Evolutionary conservation across 2,329 filamentous ascomycete species (phyloP).

Genomic region (Aspergillus fischeri): DNA sequence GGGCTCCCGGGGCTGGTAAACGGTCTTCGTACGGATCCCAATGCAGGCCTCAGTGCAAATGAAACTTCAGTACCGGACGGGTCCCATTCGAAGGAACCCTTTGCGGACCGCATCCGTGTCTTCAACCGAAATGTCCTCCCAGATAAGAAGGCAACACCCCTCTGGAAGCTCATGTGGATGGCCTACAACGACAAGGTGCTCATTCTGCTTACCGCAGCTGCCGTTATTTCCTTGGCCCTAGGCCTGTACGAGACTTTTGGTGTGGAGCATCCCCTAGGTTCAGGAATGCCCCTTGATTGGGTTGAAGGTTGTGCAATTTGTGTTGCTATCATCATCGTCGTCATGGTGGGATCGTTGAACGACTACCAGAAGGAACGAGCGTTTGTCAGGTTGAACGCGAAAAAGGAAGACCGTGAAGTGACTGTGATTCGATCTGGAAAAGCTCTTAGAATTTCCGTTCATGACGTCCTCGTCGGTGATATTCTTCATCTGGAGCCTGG

Average conservation of each 20-base stretch:
- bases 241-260: constrained; percentile 65
- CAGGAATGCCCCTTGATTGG: constrained; percentile 58
- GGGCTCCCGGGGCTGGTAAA: constrained; percentile 74
- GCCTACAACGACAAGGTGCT: constrained; percentile 72
- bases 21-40: constrained; percentile 69
- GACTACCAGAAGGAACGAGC: constrained; percentile 67
- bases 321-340: constrained; percentile 62
- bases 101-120: constrained; percentile 56
- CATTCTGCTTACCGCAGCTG: constrained; percentile 64
- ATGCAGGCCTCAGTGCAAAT: constrained; percentile 70
- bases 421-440: constrained; percentile 65
- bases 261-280: constrained; percentile 38
- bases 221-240: constrained; percentile 63
- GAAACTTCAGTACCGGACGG: constrained; percentile 63
- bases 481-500: constrained; percentile 66
- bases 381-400: constrained; percentile 58
- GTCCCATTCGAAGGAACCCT: constrained; percentile 69
- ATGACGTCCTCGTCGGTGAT: constrained; percentile 66
- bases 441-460: constrained; percentile 59
- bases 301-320: constrained; percentile 65
- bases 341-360: constrained; percentile 59
- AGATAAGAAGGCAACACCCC: constrained; percentile 58
- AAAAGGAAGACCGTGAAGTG: constrained; percentile 62
- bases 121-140: constrained; percentile 61
- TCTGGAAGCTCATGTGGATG: constrained; percentile 61